These are phyloP conservation scores for Zizania palustris DNA, from an alignment of 202 grass and related monocot genomes.

Conservation along the genomic window DNA sequence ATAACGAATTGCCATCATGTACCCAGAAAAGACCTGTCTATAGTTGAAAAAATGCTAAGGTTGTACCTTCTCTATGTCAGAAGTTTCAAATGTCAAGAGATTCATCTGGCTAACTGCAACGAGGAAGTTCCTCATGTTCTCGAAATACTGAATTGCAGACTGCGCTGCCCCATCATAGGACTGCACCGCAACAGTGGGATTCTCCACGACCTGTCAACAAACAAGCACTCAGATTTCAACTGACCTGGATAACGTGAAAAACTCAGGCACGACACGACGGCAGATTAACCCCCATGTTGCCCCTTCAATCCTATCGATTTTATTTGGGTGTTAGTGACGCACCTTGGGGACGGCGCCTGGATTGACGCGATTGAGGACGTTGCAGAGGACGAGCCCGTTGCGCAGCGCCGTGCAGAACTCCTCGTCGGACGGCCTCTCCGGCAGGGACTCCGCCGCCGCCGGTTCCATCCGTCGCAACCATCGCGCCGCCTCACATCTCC, in stretches of 20 bases:
- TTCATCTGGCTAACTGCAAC: constrained; percentile 75
- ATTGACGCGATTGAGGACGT: constrained; percentile 82
- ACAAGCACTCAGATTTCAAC: not conserved
- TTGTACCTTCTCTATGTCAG: constrained; percentile 79
- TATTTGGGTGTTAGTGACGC: not conserved
- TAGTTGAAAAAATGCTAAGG: not conserved
- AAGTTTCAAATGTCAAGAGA: constrained; percentile 75
- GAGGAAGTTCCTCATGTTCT: constrained; percentile 90
- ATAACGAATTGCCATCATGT: not conserved
- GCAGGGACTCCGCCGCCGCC: constrained; percentile 45
- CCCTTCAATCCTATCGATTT: not conserved
- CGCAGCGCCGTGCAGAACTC: constrained; percentile 63
- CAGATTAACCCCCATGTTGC: too few species aligned
- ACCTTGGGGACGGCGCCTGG: constrained; percentile 75
- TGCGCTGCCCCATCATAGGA: constrained; percentile 72
- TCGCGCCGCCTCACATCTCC: constrained; percentile 71
- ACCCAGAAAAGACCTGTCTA: not conserved
- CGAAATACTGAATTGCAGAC: constrained; percentile 88
- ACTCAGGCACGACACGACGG: too few species aligned
- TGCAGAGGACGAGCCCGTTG: constrained; percentile 82
- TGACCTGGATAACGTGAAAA: not conserved
- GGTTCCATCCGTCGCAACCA: constrained; percentile 77
- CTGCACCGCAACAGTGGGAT: constrained; percentile 57
- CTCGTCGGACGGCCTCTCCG: constrained; percentile 60
- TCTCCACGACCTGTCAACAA: constrained; percentile 67